These are phyloP conservation scores for Rhamnella rubrinervis DNA, from an alignment of 331 rosid species.

Conservation along the genomic window DNA sequence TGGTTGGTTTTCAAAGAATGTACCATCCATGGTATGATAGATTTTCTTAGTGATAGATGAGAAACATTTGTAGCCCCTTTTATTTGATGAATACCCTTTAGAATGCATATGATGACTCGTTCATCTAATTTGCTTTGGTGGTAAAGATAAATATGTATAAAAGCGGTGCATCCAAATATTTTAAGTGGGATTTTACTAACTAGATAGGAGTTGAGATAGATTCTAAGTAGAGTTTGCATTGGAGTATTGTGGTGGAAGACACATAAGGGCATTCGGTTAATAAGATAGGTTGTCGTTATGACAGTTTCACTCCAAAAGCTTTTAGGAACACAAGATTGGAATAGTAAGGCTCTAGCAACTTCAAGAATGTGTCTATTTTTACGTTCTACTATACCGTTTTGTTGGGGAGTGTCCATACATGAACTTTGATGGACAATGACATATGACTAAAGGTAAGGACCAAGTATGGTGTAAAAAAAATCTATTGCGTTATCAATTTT, in stretches of 20 bases:
- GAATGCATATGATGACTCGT: background rate
- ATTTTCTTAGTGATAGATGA: background rate
- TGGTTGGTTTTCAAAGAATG: background rate
- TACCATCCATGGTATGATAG: constrained; percentile 1
- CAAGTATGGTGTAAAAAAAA: background rate
- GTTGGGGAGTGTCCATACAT: background rate
- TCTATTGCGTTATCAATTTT: background rate
- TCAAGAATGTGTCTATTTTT: background rate
- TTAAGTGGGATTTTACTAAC: background rate
- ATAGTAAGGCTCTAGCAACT: background rate
- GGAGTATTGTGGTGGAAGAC: background rate
- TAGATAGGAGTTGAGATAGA: background rate
- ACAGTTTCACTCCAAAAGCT: background rate
- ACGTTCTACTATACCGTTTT: background rate
- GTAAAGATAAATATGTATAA: background rate
- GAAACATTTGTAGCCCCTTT: constrained; percentile 3
- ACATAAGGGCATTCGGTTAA: background rate
- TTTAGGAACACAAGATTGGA: background rate
- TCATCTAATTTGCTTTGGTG: background rate
- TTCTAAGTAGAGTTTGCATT: background rate
- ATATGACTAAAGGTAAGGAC: background rate
- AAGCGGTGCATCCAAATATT: background rate
- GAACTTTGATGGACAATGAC: background rate
- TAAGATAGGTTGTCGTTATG: background rate
- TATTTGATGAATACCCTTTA: background rate